Evolutionary conservation across 129 eudicot genomes (phyloP), one percentile per base, ranked within the genome.

Genomic region (Pseudognaphalium luteoalbum): DNA sequence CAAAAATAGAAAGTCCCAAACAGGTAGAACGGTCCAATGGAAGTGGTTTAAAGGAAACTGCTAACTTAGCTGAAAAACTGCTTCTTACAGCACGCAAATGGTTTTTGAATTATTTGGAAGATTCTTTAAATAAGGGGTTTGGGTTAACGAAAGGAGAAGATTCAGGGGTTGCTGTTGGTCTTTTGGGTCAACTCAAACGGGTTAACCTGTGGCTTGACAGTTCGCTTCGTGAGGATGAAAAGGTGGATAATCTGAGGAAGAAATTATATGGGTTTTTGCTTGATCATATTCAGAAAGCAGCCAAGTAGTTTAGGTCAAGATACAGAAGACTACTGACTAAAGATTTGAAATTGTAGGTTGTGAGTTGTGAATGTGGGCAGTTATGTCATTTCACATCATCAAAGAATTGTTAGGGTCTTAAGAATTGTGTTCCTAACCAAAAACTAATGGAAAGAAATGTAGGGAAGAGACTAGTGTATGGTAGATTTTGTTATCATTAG

Each of bases 131-230:
- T 25, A 80, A 73, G 4, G 87, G 86, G 66, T 85, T 86, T 76
- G 83, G 86, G 50, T 59, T 85, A 66, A 80, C 41, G 3, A 85
- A 68, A 28, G 82, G 81, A 30, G 88, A 83, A 15, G 83, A 64
- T 10, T 79, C 81, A 22, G 73, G 71, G 12, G 84, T 80, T 68
- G 77, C 82, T 2, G 77, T 88, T 34, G 54, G 73, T 51, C 85
- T 87, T 75, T 80, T 91, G 74, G 90, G 95, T 57, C 97, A 88
- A 66, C 87, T 91, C 5, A 86, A 87, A 71, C 76, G 95, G 83
- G 90, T 91, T 57, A 87, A 88, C 79, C 77, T 70, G 42, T 91
- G 97, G 97, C 85, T 91, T 32, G 90, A 85, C 58, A 84, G 83
- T 41, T 73, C 75, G 3, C 81, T 76, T 76, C 52, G 54, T 54